These are phyloP conservation scores for Kurtzmaniella quercitrusa DNA, from an alignment of 1,139 yeast species.

Conservation along the genomic window DNA sequence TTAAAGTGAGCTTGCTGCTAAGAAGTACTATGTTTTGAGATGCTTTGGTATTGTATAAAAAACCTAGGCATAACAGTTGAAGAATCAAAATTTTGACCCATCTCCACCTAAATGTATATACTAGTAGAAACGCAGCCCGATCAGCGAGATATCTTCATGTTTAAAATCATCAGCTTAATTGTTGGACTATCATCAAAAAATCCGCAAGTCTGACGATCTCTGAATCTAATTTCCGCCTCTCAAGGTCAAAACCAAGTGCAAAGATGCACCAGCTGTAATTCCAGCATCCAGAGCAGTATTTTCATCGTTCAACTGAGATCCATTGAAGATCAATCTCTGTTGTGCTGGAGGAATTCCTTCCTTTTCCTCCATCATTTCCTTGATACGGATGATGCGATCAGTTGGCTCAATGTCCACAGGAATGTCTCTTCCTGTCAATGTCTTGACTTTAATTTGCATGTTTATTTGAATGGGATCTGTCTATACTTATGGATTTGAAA, in stretches of 20 bases:
- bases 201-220: neutral
- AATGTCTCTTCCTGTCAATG: constrained; percentile 82
- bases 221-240: constrained; percentile 62
- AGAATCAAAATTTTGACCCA: neutral
- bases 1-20: too few relatives aligned
- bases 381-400: constrained; percentile 75
- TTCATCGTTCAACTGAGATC: constrained; percentile 87
- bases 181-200: too few relatives aligned
- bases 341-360: constrained; percentile 98
- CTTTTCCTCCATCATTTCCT: constrained; percentile 91
- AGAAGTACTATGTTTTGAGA: too few relatives aligned
- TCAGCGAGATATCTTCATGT: too few relatives aligned
- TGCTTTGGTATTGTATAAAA: too few relatives aligned
- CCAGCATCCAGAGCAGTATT: constrained; percentile 67
- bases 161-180: too few relatives aligned
- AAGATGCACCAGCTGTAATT: constrained; percentile 68
- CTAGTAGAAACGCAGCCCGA: too few relatives aligned
- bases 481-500: neutral
- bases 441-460: constrained; percentile 70
- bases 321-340: constrained; percentile 86
- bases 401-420: constrained; percentile 74
- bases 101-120: too few relatives aligned
- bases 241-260: constrained; percentile 84
- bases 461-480: too few relatives aligned
- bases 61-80: too few relatives aligned